A percentile compares a stretch with the other conserved stretches of the same genome.
Evolutionary conservation across 2,329 filamentous ascomycete species (phyloP).

Genomic region (Lasiodiplodia theobromae): DNA sequence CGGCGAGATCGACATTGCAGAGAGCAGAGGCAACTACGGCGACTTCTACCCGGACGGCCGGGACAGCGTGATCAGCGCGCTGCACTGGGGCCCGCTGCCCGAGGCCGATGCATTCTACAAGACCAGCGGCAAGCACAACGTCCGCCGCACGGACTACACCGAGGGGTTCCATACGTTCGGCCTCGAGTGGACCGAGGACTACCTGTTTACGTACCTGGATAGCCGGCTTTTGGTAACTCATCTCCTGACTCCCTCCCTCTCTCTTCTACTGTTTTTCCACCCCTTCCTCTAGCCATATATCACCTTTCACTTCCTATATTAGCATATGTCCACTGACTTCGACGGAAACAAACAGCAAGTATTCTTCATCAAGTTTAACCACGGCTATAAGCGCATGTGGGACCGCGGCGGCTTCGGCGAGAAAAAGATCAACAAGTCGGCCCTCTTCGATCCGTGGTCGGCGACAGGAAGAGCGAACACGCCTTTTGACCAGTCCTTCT

Average conservation of each 20-base stretch:
- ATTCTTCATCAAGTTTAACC: constrained; percentile 28
- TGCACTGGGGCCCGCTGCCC: constrained; percentile 56
- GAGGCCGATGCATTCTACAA: constrained; percentile 40
- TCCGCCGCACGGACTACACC: constrained; percentile 40
- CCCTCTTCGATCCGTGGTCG: constrained; percentile 47
- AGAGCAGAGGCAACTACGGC: constrained; percentile 56
- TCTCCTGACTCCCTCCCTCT: not conserved
- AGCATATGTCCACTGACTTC: not conserved
- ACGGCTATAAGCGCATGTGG: constrained; percentile 46
- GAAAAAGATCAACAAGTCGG: constrained; percentile 44
- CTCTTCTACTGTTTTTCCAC: not conserved
- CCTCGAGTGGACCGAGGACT: constrained; percentile 61
- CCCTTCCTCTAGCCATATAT: not conserved
- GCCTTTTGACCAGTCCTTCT: constrained; percentile 52
- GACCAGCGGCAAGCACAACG: constrained; percentile 35
- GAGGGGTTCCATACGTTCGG: constrained; percentile 60
- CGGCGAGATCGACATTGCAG: constrained; percentile 63
- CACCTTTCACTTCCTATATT: no score
- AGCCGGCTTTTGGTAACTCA: constrained; percentile 42
- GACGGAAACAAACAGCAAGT: constrained; percentile 26
- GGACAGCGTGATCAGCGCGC: constrained; percentile 52
- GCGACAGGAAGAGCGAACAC: constrained; percentile 44
- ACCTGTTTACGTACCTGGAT: constrained; percentile 63
- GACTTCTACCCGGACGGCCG: constrained; percentile 50
- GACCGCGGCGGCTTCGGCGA: constrained; percentile 47